phyloP scores from a whole-genome alignment of 768 basidiomycete genomes.

The Melanogaster broomeanus region DNA sequence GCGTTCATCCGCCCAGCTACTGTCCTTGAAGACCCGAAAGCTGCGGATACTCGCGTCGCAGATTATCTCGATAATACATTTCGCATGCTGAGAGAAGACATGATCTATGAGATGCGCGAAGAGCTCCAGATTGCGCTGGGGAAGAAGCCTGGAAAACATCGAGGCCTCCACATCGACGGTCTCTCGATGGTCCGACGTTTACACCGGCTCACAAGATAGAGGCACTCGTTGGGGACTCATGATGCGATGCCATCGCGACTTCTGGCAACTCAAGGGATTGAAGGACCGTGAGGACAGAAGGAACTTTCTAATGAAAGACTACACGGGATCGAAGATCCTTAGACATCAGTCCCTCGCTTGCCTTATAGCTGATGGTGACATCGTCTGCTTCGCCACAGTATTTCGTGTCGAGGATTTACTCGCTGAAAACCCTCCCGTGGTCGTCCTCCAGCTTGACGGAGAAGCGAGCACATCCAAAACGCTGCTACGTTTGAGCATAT shows the following conservation, averaged over 20 bases:
- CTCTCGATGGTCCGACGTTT: conserved; percentile 41
- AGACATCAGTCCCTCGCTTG: conserved; percentile 59
- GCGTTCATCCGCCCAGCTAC: conserved; percentile 55
- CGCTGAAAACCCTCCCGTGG: conserved; percentile 43
- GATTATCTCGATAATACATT: conserved; percentile 67
- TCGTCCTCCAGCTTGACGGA: conserved; percentile 59
- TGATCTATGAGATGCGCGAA: conserved; percentile 60
- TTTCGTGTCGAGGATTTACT: conserved; percentile 57
- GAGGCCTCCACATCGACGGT: conserved; percentile 41
- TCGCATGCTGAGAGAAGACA: conserved; percentile 65
- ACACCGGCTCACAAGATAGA: conserved; percentile 32
- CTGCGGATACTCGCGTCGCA: conserved; percentile 37
- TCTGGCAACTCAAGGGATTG: conserved; percentile 36
- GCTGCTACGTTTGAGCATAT: conserved; percentile 41
- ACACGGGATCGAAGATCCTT: conserved; percentile 38
- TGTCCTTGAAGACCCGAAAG: conserved; percentile 46
- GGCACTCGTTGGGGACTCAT: conserved; percentile 45
- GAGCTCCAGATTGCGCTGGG: conserved; percentile 48
- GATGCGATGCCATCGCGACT: conserved; percentile 37
- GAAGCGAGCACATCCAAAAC: conserved; percentile 40
- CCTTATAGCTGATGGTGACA: conserved; percentile 47
- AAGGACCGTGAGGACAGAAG: conserved; percentile 37
- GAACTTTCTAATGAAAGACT: conserved; percentile 38
- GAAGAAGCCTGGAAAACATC: conserved; percentile 43
- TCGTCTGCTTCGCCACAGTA: conserved; percentile 56